Evolutionary conservation across 2,329 filamentous ascomycete species (phyloP).

Genomic region (Pseudogymnoascus sp.): DNA sequence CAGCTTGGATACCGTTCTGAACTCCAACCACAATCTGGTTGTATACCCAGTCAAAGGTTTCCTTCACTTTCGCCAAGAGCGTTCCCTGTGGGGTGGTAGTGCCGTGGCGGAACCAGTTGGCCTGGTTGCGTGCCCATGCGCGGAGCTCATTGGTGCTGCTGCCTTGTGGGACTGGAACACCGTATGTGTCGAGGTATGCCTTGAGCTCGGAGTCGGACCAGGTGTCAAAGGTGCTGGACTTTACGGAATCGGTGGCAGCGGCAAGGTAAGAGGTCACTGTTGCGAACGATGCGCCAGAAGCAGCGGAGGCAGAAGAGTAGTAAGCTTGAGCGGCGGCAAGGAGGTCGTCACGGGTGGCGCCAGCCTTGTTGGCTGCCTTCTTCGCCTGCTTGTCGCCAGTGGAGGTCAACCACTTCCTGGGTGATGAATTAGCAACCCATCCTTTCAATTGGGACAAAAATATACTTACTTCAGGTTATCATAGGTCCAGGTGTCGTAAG

Average conservation of each 20-base stretch:
- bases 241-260: slow-evolving; percentile 55
- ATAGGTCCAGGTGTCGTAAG: slow-evolving; percentile 67
- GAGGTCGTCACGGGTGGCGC: slow-evolving; percentile 65
- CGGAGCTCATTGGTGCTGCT: slow-evolving; percentile 53
- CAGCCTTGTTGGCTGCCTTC: slow-evolving; percentile 53
- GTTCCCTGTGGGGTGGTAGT: slow-evolving; percentile 58
- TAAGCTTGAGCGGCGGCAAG: slow-evolving; percentile 54
- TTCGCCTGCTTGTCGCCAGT: slow-evolving; percentile 48
- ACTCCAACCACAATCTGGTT: slow-evolving; percentile 26
- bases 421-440: background rate
- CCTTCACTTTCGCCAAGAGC: slow-evolving; percentile 54
- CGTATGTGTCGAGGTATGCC: slow-evolving; percentile 71
- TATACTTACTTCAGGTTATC: slow-evolving; percentile 55
- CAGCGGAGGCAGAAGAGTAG: slow-evolving; percentile 51
- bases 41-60: slow-evolving; percentile 26
- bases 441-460: background rate
- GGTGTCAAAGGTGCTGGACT: slow-evolving; percentile 59
- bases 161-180: slow-evolving; percentile 38
- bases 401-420: slow-evolving; percentile 39
- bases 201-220: slow-evolving; percentile 67
- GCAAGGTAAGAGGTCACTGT: slow-evolving; percentile 65
- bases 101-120: slow-evolving; percentile 70
- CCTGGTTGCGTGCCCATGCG: slow-evolving; percentile 62
- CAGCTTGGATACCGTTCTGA: slow-evolving; percentile 38
- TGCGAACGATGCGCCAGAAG: slow-evolving; percentile 51